Base-by-base conservation (phyloP, 75 land plant species). In the Pinus albicaulis region DNA sequence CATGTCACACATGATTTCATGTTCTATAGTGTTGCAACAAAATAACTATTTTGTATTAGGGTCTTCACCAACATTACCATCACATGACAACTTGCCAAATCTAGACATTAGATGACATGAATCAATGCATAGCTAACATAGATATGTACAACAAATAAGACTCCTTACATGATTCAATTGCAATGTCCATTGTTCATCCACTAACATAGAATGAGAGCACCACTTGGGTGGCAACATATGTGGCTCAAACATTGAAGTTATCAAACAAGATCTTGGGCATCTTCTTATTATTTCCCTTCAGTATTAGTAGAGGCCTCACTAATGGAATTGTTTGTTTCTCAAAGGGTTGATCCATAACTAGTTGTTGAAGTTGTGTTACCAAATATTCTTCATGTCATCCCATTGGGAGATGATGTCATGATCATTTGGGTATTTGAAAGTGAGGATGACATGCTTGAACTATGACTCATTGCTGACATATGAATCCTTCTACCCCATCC, bases 361-460 rank as follows among this genome's bases (percentile, higher is more conserved):
- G 24, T 82, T 86, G 75, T 77, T 71, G 59, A 77, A 77, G 12
- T 80, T 82, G 55, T 82, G 83, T 55, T 82, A 70, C 83, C 78
- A 76, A 38, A 81, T 80, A 78, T 80, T 75, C 31, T 80, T 78
- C 82, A 75, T 80, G 69, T 80, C 77, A 75, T 28, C 73, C 82
- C 82, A 80, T 3, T 80, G 57, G 56, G 57, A 74, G 8, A 80
- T 70, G 62, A 65, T 75, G 10, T 78, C 77, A 36, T 74, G 77
- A 53, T 90, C 92, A 76, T 87, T 87, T 62, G 92, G 89, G 76
- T 90, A 90, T 61, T 88, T 88, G 28, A 88, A 75, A 26, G 89
- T 75, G 63, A 84, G 44, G 59, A 80, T 80, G 0, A 0, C 28
- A 28, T 28, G 28, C 28, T 28, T 28, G 28, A 28, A 28, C 28